Evolutionary conservation across 208 protist species (phyloP).

Genomic region (Crithidia fasciculata): DNA sequence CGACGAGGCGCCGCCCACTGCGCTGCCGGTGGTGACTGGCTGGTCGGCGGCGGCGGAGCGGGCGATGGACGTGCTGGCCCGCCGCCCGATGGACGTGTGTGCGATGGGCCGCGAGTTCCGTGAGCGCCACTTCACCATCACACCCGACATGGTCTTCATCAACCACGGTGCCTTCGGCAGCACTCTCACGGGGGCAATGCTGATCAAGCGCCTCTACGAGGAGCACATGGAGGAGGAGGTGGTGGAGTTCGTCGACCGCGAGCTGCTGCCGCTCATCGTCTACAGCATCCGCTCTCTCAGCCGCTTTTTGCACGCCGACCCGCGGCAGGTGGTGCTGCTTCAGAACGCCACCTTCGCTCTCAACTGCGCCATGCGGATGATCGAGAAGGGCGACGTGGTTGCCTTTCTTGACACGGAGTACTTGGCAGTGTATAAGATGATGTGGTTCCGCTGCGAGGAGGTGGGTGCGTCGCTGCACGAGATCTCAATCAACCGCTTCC

Average conservation of each 20-base stretch:
- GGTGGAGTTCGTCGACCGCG: constrained; percentile 87
- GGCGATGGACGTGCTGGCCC: constrained; percentile 3
- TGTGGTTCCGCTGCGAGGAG: constrained; percentile 80
- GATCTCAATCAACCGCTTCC: constrained; percentile 57
- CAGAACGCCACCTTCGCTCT: constrained; percentile 91
- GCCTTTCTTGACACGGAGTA: constrained; percentile 87
- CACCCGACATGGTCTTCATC: constrained; percentile 79
- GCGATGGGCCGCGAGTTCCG: constrained; percentile 60
- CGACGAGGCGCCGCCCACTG: not conserved
- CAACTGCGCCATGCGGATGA: constrained; percentile 86
- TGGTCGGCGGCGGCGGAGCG: constrained; percentile 14
- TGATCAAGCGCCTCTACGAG: constrained; percentile 83
- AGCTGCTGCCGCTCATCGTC: constrained; percentile 86
- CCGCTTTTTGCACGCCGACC: constrained; percentile 71
- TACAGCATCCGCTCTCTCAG: constrained; percentile 77
- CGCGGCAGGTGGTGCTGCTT: constrained; percentile 85
- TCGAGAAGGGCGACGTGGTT: constrained; percentile 72
- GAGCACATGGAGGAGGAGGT: constrained; percentile 79
- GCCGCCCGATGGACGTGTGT: constrained; percentile 12
- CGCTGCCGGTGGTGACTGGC: constrained; percentile 1
- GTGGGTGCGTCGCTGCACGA: constrained; percentile 74
- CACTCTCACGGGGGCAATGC: constrained; percentile 59
- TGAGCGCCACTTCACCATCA: constrained; percentile 73
- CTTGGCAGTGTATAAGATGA: constrained; percentile 92
- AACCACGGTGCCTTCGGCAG: constrained; percentile 95